These are phyloP conservation scores for Brassica balearica DNA, from an alignment of 441 rosid species.

Conservation along the genomic window DNA sequence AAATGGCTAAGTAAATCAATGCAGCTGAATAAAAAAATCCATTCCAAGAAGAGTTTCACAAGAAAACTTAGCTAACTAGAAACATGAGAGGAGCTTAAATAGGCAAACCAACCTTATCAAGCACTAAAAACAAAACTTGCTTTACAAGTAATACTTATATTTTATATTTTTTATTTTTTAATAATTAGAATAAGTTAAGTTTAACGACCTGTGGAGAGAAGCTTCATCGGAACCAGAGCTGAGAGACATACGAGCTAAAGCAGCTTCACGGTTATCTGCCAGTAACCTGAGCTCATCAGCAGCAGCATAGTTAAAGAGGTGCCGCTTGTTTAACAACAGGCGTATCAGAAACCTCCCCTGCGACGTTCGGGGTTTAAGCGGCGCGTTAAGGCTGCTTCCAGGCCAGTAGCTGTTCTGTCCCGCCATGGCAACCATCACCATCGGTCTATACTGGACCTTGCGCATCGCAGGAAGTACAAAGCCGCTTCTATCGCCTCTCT, in stretches of 20 bases:
- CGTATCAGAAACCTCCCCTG: conserved; percentile 69
- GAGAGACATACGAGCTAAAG: conserved; percentile 63
- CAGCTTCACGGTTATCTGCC: conserved; percentile 64
- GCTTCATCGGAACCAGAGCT: conserved; percentile 76
- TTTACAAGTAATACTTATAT: conserved; percentile 25
- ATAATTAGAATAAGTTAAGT: not conserved
- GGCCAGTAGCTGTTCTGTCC: conserved; percentile 78
- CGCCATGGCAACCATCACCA: conserved; percentile 47
- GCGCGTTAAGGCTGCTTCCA: conserved; percentile 79
- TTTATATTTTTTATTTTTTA: not conserved
- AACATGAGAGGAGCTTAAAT: not conserved
- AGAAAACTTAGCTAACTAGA: not conserved
- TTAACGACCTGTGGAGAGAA: conserved; percentile 71
- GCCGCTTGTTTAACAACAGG: conserved; percentile 74
- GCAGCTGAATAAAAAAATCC: not conserved
- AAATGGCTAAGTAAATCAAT: not conserved
- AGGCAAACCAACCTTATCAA: not conserved
- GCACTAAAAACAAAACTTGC: conserved; percentile 34
- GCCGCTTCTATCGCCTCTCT: conserved; percentile 39
- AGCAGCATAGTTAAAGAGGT: conserved; percentile 70
- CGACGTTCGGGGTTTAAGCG: conserved; percentile 72
- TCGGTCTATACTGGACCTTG: conserved; percentile 11
- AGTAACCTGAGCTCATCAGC: conserved; percentile 73
- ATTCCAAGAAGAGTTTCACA: not conserved
- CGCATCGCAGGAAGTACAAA: conserved; percentile 2